Evolutionary conservation across 257 asterid species (phyloP), one percentile per base, ranked within the genome.

Genomic region (Salvia rosmarinus): DNA sequence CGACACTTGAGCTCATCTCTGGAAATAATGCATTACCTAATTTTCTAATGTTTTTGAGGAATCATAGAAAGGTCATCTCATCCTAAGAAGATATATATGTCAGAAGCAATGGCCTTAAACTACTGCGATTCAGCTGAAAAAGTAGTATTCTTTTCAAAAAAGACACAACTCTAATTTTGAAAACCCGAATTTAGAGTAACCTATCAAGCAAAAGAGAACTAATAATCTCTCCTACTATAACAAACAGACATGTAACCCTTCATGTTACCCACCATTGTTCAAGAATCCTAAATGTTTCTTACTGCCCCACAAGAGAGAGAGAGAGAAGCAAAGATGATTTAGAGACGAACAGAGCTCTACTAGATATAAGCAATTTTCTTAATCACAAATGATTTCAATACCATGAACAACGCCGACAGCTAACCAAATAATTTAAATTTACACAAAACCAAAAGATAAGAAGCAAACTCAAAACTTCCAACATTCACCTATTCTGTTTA

Each of bases 101-200:
- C 43, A 4, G 56, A 61, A 49, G 55, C 44, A 1, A 39, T 39
- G 44, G 44, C 44, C 44, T 39, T 39, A 39, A 39, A 39, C 9
- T 39, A 39, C 10, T 7, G 21, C 11, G n/a, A 35, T 78, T 19
- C 73, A 68, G 10, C 72, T 42, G 67, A 72, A 55, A 16, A 32
- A 25, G 64, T 20, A 51, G 59, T 11, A 66, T 32, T 42, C 46
- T 11, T 34, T 11, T 43, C 39, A 34, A 44, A 43, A 14, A n/a
- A n/a, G n/a, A 6, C 21, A 50, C 1, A 72, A 74, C 16, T 56
- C 67, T 9, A 55, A 58, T 32, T 21, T 55, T 67, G 5, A 55
- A 58, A 43, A 9, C 21, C 34, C n/a, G 47, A 42, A 66, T 54
- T 54, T 67, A 16, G 14, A 13, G 12, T 32, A 52, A 71, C 66